A percentile compares a stretch with the other conserved stretches of the same genome.
These are phyloP conservation scores for Pseudognaphalium luteoalbum DNA, from an alignment of 129 eudicot genomes.

Conservation along the genomic window DNA sequence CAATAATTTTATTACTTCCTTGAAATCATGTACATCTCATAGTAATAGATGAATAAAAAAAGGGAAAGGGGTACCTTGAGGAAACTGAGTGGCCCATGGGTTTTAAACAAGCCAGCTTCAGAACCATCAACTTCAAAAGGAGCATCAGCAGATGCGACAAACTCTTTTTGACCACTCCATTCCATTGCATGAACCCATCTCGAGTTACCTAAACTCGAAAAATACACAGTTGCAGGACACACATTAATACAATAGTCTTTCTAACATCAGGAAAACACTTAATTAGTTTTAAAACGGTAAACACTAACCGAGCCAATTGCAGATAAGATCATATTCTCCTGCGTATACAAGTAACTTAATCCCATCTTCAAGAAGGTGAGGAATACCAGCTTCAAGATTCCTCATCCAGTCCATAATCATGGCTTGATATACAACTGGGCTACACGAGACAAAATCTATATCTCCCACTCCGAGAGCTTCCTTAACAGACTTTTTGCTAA, in stretches of 20 bases:
- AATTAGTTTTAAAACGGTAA: not conserved
- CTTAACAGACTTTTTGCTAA: conserved; percentile 67
- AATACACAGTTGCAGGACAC: not conserved
- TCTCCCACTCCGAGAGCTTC: conserved; percentile 83
- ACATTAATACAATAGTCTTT: not conserved
- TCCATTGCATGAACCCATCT: conserved; percentile 98
- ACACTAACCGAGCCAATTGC: conserved; percentile 96
- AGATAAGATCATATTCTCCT: conserved; percentile 95
- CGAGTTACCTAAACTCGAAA: conserved; percentile 61
- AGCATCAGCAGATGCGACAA: conserved; percentile 60
- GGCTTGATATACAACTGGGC: conserved; percentile 77
- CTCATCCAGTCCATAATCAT: conserved; percentile 98
- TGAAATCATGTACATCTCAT: not conserved
- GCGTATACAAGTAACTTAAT: conserved; percentile 84
- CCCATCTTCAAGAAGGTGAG: conserved; percentile 85
- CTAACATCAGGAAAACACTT: not conserved
- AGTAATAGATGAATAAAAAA: not conserved
- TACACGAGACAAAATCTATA: conserved; percentile 83
- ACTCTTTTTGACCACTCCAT: conserved; percentile 90
- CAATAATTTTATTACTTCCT: too few relatives aligned
- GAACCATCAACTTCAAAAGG: conserved; percentile 77
- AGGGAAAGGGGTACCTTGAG: conserved; percentile 59
- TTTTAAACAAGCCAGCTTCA: conserved; percentile 74
- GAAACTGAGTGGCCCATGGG: conserved; percentile 80
- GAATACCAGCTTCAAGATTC: conserved; percentile 89